Evolutionary conservation across 192 early-diverging fungal genomes (phyloP).

Genomic region (Linnemannia exigua): DNA sequence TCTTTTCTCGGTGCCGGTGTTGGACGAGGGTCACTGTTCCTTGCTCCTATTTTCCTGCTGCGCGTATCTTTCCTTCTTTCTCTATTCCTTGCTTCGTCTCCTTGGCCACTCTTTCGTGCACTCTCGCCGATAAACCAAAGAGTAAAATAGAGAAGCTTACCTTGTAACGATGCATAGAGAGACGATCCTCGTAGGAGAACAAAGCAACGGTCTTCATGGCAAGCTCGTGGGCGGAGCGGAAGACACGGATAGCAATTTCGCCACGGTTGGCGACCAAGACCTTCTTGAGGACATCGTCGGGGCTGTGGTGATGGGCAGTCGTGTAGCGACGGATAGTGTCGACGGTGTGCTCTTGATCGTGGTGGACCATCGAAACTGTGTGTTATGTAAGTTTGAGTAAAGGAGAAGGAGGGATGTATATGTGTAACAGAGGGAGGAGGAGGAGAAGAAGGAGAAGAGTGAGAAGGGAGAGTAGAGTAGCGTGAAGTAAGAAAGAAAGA

Average conservation of each 20-base stretch:
- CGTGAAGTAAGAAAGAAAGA: background rate
- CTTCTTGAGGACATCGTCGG: slow-evolving; percentile 67
- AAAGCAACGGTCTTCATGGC: slow-evolving; percentile 91
- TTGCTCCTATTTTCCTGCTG: background rate
- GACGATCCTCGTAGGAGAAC: slow-evolving; percentile 92
- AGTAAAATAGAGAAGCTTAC: slow-evolving; percentile 39
- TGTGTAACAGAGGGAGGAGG: slow-evolving; percentile 3
- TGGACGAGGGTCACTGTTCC: too few species aligned
- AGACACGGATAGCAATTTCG: slow-evolving; percentile 96
- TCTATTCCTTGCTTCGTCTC: background rate
- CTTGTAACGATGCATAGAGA: slow-evolving; percentile 95
- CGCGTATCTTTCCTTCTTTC: background rate
- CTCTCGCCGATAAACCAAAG: background rate
- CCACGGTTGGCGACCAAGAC: slow-evolving; percentile 71
- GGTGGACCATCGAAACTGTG: slow-evolving; percentile 5
- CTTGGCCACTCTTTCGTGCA: background rate
- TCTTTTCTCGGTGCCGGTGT: too few species aligned
- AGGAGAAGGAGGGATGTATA: background rate
- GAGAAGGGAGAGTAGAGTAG: background rate
- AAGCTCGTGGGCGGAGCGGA: slow-evolving; percentile 93
- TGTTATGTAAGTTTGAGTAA: background rate
- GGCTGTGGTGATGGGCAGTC: slow-evolving; percentile 37
- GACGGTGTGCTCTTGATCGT: slow-evolving; percentile 63
- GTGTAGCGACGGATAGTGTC: slow-evolving; percentile 70
- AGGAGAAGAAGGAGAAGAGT: background rate